Percentiles rank a stretch among this genome's conserved stretches.
Evolutionary conservation across 2,329 filamentous ascomycete genomes (phyloP).

Genomic region (Trichoderma sp.): DNA sequence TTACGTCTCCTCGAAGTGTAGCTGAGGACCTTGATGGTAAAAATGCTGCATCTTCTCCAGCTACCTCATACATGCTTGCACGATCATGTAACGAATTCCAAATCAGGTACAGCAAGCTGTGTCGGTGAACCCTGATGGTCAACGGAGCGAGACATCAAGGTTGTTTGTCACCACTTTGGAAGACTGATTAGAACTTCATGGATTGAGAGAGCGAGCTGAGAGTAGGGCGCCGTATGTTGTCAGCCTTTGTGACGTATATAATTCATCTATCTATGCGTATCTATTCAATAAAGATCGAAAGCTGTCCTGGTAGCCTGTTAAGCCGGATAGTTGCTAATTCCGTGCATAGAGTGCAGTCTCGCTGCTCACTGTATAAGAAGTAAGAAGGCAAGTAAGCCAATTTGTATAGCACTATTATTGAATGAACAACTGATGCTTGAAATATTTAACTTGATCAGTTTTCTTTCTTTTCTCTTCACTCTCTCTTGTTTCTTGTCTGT

Average conservation of each 20-base stretch:
- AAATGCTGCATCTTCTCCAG: too few relatives aligned
- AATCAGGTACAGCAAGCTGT: not conserved
- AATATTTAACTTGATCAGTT: too few relatives aligned
- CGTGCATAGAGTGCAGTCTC: not conserved
- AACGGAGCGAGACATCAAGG: conserved; percentile 19
- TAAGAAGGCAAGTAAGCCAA: too few relatives aligned
- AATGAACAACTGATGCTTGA: not conserved
- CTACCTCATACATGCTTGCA: not conserved
- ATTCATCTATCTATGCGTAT: not conserved
- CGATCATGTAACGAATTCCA: not conserved
- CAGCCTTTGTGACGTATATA: not conserved
- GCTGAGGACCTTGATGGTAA: conserved; percentile 14
- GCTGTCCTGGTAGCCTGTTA: not conserved
- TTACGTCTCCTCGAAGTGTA: not conserved
- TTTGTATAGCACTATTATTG: too few relatives aligned
- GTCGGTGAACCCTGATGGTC: conserved; percentile 20
- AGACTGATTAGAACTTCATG: not conserved
- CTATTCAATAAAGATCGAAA: not conserved
- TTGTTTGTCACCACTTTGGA: not conserved
- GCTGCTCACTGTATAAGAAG: too few relatives aligned
- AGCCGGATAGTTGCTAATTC: not conserved
- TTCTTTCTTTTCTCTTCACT: not conserved
- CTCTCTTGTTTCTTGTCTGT: not conserved
- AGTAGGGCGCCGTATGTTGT: not conserved
- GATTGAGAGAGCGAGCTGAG: not conserved